These are phyloP conservation scores for Lodderomyces orthopsilosis DNA, from an alignment of 1,139 yeast genomes.

Conservation along the genomic window DNA sequence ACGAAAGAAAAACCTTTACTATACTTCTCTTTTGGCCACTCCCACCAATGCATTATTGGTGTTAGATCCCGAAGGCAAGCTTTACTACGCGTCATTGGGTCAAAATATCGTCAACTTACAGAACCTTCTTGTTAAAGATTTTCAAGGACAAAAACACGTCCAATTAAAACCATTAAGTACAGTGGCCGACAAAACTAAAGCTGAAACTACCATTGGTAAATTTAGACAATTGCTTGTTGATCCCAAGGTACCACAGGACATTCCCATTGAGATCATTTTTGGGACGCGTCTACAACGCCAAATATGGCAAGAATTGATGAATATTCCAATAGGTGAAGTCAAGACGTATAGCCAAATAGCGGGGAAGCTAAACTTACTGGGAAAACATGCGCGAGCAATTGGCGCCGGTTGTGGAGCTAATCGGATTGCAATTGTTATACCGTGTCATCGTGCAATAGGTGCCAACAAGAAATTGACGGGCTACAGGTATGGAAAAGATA, in stretches of 20 bases:
- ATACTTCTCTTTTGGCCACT: slow-evolving; percentile 9
- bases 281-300: slow-evolving; percentile 24
- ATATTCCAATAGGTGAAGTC: slow-evolving; percentile 16
- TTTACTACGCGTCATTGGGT: slow-evolving; percentile 25
- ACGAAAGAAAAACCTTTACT: slow-evolving; percentile 10
- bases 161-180: slow-evolving; percentile 14
- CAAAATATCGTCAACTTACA: slow-evolving; percentile 9
- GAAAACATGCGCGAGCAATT: slow-evolving; percentile 20
- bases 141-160: slow-evolving; percentile 10
- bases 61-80: slow-evolving; percentile 17
- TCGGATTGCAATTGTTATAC: slow-evolving; percentile 22
- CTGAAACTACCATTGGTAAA: slow-evolving; percentile 14
- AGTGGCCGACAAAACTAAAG: slow-evolving; percentile 6
- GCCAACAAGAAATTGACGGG: slow-evolving; percentile 20
- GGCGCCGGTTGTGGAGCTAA: slow-evolving; percentile 27
- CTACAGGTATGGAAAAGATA: slow-evolving; percentile 21
- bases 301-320: slow-evolving; percentile 21
- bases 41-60: slow-evolving; percentile 17
- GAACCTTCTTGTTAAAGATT: slow-evolving; percentile 17
- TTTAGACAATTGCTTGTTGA: slow-evolving; percentile 15
- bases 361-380: slow-evolving; percentile 13
- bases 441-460: slow-evolving; percentile 26
- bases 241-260: slow-evolving; percentile 11
- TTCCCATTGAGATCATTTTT: slow-evolving; percentile 17
- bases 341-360: slow-evolving; percentile 20